Evolutionary conservation across 148 eudicot species (phyloP).

Genomic region (Hydrangea macrophylla): DNA sequence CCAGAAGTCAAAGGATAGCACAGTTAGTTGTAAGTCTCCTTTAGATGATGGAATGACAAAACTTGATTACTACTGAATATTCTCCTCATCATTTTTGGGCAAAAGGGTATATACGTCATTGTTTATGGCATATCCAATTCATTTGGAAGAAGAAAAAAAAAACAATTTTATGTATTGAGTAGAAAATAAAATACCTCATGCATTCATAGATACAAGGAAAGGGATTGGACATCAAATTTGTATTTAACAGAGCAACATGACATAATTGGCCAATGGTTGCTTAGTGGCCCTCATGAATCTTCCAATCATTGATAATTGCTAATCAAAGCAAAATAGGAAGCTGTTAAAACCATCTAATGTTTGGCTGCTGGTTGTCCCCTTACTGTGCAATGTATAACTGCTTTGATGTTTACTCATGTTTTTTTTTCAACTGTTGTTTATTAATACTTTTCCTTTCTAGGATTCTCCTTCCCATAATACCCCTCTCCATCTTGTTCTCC

Average conservation of each 20-base stretch:
- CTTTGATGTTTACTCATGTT: constrained; percentile 9
- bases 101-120: constrained; percentile 4
- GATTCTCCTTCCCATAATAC: too few relatives aligned
- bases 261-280: constrained; percentile 7
- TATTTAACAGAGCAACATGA: background rate
- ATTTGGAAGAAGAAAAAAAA: too few relatives aligned
- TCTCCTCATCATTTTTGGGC: background rate
- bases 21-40: too few relatives aligned
- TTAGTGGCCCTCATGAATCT: constrained; percentile 11
- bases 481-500: too few relatives aligned
- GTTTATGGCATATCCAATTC: background rate
- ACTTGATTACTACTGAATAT: too few relatives aligned
- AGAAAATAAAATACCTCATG: background rate
- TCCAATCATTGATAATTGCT: constrained; percentile 4
- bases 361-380: constrained; percentile 8
- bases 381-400: background rate
- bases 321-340: constrained; percentile 6
- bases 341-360: background rate
- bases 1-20: too few relatives aligned
- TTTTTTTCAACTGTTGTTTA: background rate
- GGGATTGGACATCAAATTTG: constrained; percentile 7
- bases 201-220: background rate
- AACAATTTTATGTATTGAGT: constrained; percentile 5
- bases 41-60: too few relatives aligned
- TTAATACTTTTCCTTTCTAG: background rate